Conservation (phyloP, 129 eudicot species). For the Lactuca sativa region DNA sequence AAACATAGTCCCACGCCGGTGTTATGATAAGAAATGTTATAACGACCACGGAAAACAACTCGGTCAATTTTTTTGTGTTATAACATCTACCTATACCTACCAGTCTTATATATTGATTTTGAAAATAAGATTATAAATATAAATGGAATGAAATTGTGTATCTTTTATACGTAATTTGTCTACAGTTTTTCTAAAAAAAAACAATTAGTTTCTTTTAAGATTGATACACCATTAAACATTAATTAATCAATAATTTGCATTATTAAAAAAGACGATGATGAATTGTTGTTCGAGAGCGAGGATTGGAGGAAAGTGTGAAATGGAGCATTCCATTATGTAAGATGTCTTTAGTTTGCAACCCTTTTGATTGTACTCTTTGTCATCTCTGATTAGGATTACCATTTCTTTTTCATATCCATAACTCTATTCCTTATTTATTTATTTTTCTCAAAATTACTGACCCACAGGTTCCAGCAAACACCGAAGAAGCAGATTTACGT, state of each 20-base stretch:
- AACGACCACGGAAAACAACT: no score
- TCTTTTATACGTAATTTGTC: not conserved
- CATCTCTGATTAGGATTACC: constrained; percentile 44
- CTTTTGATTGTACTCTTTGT: constrained; percentile 40
- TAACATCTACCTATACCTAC: no score
- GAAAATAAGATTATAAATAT: not conserved
- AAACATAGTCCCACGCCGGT: no score
- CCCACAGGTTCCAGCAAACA: constrained; percentile 9
- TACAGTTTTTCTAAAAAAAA: not conserved
- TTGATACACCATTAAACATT: not conserved
- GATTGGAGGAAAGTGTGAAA: constrained; percentile 29
- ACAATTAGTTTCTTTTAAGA: not conserved
- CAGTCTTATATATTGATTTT: not conserved
- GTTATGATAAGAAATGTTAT: no score
- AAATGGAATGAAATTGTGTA: not conserved
- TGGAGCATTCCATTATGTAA: constrained; percentile 36
- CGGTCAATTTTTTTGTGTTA: no score
- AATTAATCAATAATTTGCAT: not conserved
- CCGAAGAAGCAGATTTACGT: not conserved
- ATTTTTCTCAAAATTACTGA: not conserved
- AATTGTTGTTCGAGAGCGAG: constrained; percentile 7
- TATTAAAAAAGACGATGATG: constrained; percentile 22
- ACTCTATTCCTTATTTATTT: not conserved
- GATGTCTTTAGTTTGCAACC: constrained; percentile 20
- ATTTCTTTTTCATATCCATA: constrained; percentile 20